phyloP scores from a whole-genome alignment of 139 green algal species.

The Auxenochlorella protothecoides region DNA sequence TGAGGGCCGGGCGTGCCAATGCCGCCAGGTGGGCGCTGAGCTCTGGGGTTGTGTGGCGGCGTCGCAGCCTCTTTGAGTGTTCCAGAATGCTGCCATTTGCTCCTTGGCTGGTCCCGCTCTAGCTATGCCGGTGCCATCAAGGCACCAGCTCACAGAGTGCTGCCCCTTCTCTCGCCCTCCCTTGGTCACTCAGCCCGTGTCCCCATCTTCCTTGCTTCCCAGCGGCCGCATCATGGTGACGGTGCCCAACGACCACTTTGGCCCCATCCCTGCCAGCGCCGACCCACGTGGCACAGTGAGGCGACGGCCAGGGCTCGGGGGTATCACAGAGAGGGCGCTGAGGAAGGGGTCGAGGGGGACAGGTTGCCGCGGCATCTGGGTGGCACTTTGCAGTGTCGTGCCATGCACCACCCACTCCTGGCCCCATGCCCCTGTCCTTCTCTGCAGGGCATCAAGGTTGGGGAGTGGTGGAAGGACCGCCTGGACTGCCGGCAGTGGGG shows the following conservation, averaged over 20 bases:
- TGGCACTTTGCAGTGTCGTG: neutral
- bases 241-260: conserved; percentile 81
- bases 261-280: conserved; percentile 78
- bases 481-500: conserved; percentile 92
- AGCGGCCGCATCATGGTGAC: conserved; percentile 86
- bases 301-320: too few relatives aligned
- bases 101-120: too few relatives aligned
- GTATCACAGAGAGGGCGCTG: too few relatives aligned
- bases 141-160: too few relatives aligned
- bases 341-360: too few relatives aligned
- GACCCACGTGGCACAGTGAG: conserved; percentile 44
- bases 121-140: too few relatives aligned
- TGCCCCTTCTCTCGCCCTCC: too few relatives aligned
- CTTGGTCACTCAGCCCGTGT: too few relatives aligned
- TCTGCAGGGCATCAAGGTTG: conserved; percentile 67
- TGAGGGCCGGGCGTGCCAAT: conserved; percentile 73
- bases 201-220: neutral
- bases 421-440: neutral
- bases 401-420: neutral
- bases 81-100: too few relatives aligned
- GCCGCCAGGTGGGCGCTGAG: conserved; percentile 30
- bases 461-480: conserved; percentile 79
- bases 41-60: too few relatives aligned
- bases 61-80: too few relatives aligned
- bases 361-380: neutral